These are phyloP conservation scores for Microbotryum scabiosae DNA, from an alignment of 1,284 basidiomycete genomes.

Conservation along the genomic window DNA sequence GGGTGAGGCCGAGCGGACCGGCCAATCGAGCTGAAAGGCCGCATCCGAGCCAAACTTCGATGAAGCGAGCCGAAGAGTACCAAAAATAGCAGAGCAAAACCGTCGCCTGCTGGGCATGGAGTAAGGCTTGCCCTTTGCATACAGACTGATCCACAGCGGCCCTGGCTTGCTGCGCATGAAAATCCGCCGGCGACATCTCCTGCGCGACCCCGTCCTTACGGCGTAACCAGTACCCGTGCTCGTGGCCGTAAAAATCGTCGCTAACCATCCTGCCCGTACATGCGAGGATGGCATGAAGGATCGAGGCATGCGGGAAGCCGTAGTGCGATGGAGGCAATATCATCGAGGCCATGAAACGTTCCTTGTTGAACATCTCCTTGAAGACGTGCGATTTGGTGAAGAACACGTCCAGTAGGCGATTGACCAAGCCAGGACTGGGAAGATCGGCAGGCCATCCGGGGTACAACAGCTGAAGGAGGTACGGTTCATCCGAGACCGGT, in stretches of 20 bases:
- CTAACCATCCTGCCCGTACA: constrained; percentile 70
- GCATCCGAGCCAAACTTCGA: constrained; percentile 79
- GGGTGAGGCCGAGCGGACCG: constrained; percentile 51
- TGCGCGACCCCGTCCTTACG: no score
- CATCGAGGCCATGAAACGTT: constrained; percentile 64
- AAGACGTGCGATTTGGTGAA: constrained; percentile 22
- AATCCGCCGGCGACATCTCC: no score
- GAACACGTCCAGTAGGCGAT: constrained; percentile 28
- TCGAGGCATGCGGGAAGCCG: constrained; percentile 67
- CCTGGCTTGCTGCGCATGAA: no score
- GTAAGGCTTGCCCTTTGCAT: constrained; percentile 71
- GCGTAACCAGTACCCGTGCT: constrained; percentile 28
- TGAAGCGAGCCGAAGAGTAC: constrained; percentile 76
- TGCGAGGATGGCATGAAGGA: constrained; percentile 76
- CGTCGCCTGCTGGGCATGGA: constrained; percentile 72
- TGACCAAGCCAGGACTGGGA: constrained; percentile 25
- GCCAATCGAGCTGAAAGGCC: constrained; percentile 73
- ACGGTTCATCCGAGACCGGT: neutral
- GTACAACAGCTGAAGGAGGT: constrained; percentile 19
- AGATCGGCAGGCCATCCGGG: constrained; percentile 27
- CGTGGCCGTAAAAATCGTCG: constrained; percentile 42
- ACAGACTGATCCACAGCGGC: constrained; percentile 73
- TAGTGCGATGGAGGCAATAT: constrained; percentile 62
- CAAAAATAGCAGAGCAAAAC: constrained; percentile 76
- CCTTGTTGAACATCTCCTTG: constrained; percentile 53